These are phyloP conservation scores for Phoma sp. DNA, from an alignment of 2,329 filamentous ascomycete genomes.

Conservation along the genomic window DNA sequence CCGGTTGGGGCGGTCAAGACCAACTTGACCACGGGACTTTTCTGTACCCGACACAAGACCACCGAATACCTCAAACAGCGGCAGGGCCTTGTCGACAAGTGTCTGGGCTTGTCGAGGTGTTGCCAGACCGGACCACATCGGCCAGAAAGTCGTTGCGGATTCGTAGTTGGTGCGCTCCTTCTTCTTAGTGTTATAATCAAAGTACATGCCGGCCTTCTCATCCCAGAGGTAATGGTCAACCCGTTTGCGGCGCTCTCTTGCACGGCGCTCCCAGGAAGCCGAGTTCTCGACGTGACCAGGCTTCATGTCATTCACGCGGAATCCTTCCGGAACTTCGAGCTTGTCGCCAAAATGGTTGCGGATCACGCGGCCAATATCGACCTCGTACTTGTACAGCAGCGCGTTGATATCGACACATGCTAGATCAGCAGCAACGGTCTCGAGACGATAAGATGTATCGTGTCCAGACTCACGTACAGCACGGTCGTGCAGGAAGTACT, in stretches of 20 bases:
- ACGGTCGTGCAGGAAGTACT: slow-evolving; percentile 95
- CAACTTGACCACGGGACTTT: slow-evolving; percentile 80
- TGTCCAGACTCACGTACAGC: slow-evolving; percentile 96
- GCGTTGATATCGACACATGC: slow-evolving; percentile 96
- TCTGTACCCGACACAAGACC: slow-evolving; percentile 90
- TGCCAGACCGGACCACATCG: slow-evolving; percentile 91
- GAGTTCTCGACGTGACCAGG: slow-evolving; percentile 79
- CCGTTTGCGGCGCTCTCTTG: slow-evolving; percentile 78
- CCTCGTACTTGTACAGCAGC: slow-evolving; percentile 94
- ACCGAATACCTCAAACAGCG: slow-evolving; percentile 85
- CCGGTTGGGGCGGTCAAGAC: slow-evolving; percentile 84
- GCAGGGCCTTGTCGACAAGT: slow-evolving; percentile 81
- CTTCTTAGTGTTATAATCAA: slow-evolving; percentile 90
- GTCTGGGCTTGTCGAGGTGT: slow-evolving; percentile 84
- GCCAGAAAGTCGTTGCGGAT: slow-evolving; percentile 93
- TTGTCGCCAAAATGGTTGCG: slow-evolving; percentile 82
- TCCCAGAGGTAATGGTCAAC: slow-evolving; percentile 97
- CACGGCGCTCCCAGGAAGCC: slow-evolving; percentile 86
- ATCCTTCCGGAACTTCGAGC: slow-evolving; percentile 81
- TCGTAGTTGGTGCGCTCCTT: slow-evolving; percentile 85
- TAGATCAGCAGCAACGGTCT: slow-evolving; percentile 78
- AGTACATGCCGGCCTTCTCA: slow-evolving; percentile 91
- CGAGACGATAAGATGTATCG: slow-evolving; percentile 92
- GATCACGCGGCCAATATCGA: slow-evolving; percentile 87
- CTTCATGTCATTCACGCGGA: slow-evolving; percentile 69